A percentile compares a stretch with the other conserved stretches of the same genome.
Evolutionary conservation across 176 grass and related monocot genomes (phyloP).

Genomic region (Zea luxurians): DNA sequence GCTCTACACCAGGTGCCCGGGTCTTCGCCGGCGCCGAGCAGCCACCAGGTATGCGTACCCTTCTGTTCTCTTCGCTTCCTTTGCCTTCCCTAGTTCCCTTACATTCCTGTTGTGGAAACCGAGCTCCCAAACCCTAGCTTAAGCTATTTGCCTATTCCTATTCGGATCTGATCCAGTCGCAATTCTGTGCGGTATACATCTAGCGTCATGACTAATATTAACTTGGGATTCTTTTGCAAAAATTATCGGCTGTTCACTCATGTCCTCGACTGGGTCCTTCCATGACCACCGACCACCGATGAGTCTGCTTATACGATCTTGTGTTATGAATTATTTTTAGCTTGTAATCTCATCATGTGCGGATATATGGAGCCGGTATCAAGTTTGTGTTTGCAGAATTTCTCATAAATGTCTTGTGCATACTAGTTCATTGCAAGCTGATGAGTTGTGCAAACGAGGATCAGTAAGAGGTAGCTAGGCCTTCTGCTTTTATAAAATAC

Average conservation of each 20-base stretch:
- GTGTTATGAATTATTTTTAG: neutral
- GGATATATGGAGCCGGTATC: neutral
- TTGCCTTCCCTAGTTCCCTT: too few species aligned
- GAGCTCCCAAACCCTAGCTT: conserved; percentile 3
- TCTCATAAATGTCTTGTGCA: neutral
- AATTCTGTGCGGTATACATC: too few species aligned
- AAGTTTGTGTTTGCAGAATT: neutral
- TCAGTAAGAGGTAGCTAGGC: neutral
- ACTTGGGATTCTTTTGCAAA: neutral
- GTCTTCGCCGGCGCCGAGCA: neutral
- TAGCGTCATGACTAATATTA: neutral
- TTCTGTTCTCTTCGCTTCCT: neutral
- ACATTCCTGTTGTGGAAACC: neutral
- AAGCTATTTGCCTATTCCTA: neutral
- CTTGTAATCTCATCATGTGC: neutral
- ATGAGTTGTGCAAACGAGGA: neutral
- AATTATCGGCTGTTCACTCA: neutral
- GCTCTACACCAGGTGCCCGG: neutral
- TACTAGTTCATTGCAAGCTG: neutral
- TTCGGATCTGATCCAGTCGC: neutral
- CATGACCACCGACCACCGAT: neutral
- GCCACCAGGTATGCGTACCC: neutral
- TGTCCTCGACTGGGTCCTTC: neutral
- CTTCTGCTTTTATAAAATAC: neutral
- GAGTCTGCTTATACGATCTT: neutral